Base-by-base conservation (phyloP, 768 basidiomycete genomes). In the Heimioporus sp. region DNA sequence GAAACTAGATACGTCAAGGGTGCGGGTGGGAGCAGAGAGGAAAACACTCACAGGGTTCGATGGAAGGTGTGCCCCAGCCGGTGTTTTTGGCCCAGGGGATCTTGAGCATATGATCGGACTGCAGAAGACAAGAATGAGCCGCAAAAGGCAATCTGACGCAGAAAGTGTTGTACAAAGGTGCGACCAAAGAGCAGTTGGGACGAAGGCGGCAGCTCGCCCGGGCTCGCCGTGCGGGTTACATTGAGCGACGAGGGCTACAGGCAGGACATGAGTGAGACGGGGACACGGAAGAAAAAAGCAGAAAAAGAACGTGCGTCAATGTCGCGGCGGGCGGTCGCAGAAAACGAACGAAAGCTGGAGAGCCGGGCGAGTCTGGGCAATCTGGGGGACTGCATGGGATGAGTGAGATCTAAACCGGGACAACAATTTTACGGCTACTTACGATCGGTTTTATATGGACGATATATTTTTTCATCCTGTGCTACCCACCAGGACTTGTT, bases 51-150 rank as follows among this genome's bases (percentile, higher is more conserved):
- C 91, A 96, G 52, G 93, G 92, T 59, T 79, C 76, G 55, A 98
- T 96, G 61, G 83, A 75, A 2, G 94, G 94, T 2, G 76, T 67
- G 19, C 82, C 87, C 94, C 95, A 98, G 16, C 95, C 95, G 37
- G 76, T 75, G 20, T 73, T 64, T 4, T 76, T 72, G 52, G 79
- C 74, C 93, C 93, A 96, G 17, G 68, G 85, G 72, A 85, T 81
- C 37, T 78, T 84, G 37, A 94, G 69, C 92, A 94, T 94, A 66
- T 94, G 91, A 69, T 94, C 87, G 41, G 88, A 89, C 87, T 87
- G 59, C 15, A 32, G 39, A 45, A 56, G 19, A 44, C 19, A 16
- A 32, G 39, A 59, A 52, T 47, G 46, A 37, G 49, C 44, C 48
- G 31, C 49, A 47, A 46, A 30, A 53, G 49, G 43, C 46, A 51